Percentiles rank a stretch among this genome's conserved stretches.
phyloP scores from a whole-genome alignment of 2,329 filamentous ascomycete genomes.

The Aspergillus fumigatiaffinis region DNA sequence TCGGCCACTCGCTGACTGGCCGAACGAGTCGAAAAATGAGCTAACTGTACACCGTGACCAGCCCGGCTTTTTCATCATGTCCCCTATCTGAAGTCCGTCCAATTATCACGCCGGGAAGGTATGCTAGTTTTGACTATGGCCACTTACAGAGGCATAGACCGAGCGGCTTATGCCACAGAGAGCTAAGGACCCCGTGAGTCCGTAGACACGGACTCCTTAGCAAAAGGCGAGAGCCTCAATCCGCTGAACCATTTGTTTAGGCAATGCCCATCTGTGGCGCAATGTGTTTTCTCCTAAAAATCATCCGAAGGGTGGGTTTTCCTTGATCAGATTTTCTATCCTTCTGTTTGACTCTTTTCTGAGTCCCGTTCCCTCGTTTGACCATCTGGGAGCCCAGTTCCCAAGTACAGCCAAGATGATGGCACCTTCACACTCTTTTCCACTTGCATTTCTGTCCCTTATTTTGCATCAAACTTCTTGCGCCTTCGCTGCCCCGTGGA shows the following conservation, averaged over 20 bases:
- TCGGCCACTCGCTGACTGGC: background rate
- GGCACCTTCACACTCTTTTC: slow-evolving; percentile 23
- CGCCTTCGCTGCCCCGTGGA: slow-evolving; percentile 26
- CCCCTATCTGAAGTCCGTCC: background rate
- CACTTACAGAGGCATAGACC: too few species aligned
- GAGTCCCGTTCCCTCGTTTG: background rate
- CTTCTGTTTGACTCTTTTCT: background rate
- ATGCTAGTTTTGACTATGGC: background rate
- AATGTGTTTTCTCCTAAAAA: background rate
- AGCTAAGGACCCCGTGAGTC: too few species aligned
- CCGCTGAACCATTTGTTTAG: background rate
- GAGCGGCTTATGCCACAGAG: too few species aligned
- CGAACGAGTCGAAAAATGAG: background rate
- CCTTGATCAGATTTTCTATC: background rate
- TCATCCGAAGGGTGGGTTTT: background rate
- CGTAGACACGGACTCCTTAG: background rate
- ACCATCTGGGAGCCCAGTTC: background rate
- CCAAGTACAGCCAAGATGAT: slow-evolving; percentile 6
- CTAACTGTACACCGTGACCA: background rate
- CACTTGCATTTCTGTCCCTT: slow-evolving; percentile 16
- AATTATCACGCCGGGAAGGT: background rate
- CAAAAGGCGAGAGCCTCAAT: background rate
- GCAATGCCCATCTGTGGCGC: background rate
- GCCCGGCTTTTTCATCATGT: background rate
- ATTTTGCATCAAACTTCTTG: slow-evolving; percentile 13